Conservation (phyloP, 306 rosid species). For the Calophaca sinica region DNA sequence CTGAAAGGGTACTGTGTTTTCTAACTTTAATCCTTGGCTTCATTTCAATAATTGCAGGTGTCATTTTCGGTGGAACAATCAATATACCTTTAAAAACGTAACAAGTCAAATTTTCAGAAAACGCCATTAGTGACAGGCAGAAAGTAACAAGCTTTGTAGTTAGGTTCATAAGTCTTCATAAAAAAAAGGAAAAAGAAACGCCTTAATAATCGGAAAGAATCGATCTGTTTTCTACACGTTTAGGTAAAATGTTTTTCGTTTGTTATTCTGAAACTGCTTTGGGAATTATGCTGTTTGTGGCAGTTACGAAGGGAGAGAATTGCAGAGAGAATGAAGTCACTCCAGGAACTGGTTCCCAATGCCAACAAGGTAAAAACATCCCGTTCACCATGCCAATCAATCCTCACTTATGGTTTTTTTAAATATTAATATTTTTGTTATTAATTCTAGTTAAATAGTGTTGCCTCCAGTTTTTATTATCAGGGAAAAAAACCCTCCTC, state of each 20-base stretch:
- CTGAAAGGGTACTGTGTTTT: constrained; percentile 72
- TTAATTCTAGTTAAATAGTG: no score
- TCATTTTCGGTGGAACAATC: constrained; percentile 22
- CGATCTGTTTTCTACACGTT: not conserved
- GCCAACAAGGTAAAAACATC: constrained; percentile 74
- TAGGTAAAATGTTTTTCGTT: not conserved
- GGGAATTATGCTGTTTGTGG: constrained; percentile 14
- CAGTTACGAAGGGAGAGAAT: constrained; percentile 97
- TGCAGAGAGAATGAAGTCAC: constrained; percentile 96
- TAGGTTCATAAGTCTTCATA: not conserved
- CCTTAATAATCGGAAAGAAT: not conserved
- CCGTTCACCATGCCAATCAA: not conserved
- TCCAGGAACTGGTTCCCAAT: constrained; percentile 96
- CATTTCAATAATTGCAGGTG: constrained; percentile 10
- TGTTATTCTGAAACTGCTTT: not conserved
- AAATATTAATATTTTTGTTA: no score
- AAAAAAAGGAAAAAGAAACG: not conserved
- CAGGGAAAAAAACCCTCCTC: no score
- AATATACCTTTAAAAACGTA: no score
- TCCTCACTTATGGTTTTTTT: not conserved
- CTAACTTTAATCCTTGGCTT: no score
- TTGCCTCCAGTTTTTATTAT: no score
- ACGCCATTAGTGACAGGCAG: no score
- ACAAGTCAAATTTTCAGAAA: no score
- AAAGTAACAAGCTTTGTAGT: not conserved